Evolutionary conservation across 1,284 basidiomycete genomes (phyloP).

Genomic region (Garcileccinum viscosum): DNA sequence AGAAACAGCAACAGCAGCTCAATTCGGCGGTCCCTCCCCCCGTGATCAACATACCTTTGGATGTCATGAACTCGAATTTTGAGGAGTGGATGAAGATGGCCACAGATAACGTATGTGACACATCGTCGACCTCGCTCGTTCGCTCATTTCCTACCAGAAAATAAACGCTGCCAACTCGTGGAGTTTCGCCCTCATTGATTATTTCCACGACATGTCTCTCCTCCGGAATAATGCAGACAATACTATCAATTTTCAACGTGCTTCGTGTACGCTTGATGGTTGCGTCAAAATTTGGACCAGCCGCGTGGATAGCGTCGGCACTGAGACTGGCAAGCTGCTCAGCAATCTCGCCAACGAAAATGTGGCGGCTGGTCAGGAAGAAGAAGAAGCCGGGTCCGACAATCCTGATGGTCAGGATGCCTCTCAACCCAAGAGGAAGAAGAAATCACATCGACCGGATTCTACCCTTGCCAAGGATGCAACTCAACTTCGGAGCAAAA

Average conservation of each 20-base stretch:
- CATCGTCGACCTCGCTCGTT: constrained; percentile 3
- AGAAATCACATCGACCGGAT: constrained; percentile 70
- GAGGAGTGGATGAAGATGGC: constrained; percentile 99
- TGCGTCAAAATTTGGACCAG: constrained; percentile 99
- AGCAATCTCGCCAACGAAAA: constrained; percentile 86
- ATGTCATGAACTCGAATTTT: constrained; percentile 88
- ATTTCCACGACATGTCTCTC: constrained; percentile 99
- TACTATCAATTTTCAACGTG: constrained; percentile 98
- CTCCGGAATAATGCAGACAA: constrained; percentile 90
- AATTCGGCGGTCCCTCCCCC: constrained; percentile 64
- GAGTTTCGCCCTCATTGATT: constrained; percentile 98
- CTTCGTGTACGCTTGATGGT: constrained; percentile 95
- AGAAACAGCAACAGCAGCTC: constrained; percentile 70
- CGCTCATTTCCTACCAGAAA: constrained; percentile 70
- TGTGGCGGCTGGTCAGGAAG: constrained; percentile 60
- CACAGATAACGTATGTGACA: constrained; percentile 87
- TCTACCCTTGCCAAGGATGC: constrained; percentile 88
- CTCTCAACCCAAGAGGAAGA: constrained; percentile 63
- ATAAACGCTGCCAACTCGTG: constrained; percentile 98
- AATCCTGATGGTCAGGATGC: constrained; percentile 65
- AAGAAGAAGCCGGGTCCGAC: constrained; percentile 66
- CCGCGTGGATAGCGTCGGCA: constrained; percentile 95
- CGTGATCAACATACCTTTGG: constrained; percentile 66
- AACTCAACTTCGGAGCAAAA: constrained; percentile 86
- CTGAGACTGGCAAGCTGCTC: constrained; percentile 94